Evolutionary conservation across 805 yeast species (phyloP).

Genomic region (Yarrowia sp.): DNA sequence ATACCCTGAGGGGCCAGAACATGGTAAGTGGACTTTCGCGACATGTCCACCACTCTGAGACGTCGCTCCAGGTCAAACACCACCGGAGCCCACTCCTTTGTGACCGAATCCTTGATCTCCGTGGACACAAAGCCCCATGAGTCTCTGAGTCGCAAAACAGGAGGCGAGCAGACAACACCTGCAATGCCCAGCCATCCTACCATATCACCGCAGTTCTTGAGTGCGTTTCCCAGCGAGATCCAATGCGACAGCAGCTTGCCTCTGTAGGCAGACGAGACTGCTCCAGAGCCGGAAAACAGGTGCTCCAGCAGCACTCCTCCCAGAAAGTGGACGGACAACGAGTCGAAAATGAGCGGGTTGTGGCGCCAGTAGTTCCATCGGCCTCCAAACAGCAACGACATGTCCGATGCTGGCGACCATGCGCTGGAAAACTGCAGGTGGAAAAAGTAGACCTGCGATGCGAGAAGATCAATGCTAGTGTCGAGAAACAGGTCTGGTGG

Average conservation of each 20-base stretch:
- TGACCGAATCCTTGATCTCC: slow-evolving; percentile 56
- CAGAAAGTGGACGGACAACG: slow-evolving; percentile 70
- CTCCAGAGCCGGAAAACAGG: slow-evolving; percentile 48
- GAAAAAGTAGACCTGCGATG: slow-evolving; percentile 62
- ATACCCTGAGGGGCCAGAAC: slow-evolving; percentile 85
- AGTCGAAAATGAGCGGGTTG: slow-evolving; percentile 78
- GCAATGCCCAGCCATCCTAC: slow-evolving; percentile 92
- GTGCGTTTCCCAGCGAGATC: slow-evolving; percentile 76
- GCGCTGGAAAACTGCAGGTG: slow-evolving; percentile 59
- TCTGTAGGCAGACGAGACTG: slow-evolving; percentile 37
- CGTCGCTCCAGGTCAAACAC: slow-evolving; percentile 83
- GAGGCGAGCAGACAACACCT: slow-evolving; percentile 75
- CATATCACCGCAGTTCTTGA: slow-evolving; percentile 85
- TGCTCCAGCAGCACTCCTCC: slow-evolving; percentile 70
- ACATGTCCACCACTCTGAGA: slow-evolving; percentile 55
- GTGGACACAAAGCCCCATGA: slow-evolving; percentile 74
- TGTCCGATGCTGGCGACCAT: slow-evolving; percentile 82
- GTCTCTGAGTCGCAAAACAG: slow-evolving; percentile 67
- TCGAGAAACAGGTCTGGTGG: slow-evolving; percentile 53
- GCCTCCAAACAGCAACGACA: slow-evolving; percentile 64
- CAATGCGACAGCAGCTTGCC: slow-evolving; percentile 73
- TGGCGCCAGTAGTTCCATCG: slow-evolving; percentile 45
- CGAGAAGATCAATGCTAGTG: slow-evolving; percentile 52
- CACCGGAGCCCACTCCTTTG: slow-evolving; percentile 89
- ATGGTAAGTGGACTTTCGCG: slow-evolving; percentile 61